Evolutionary conservation across 768 basidiomycete genomes (phyloP), one percentile per base, ranked within the genome.

Genomic region (Rhizopogon rudus): DNA sequence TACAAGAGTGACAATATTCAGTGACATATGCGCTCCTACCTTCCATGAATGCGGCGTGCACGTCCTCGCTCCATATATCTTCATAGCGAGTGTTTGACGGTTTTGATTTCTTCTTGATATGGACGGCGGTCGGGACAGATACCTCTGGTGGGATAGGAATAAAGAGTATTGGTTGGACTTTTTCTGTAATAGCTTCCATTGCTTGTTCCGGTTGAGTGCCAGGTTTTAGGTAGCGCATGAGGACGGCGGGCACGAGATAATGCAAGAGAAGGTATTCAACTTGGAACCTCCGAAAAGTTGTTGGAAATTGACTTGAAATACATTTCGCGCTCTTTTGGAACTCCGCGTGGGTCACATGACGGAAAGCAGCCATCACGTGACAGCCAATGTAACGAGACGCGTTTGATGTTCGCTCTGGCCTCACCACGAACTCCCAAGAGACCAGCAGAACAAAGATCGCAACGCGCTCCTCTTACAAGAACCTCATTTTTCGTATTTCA

Each of bases 11-110:
- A 33, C 39, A 50, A 10, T 37, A 22, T 37, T 49, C 14, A 14
- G 33, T 3, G 33, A 37, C 20, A 41, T 17, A 5, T 2, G 7
- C 7, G 35, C 33, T 57, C 67, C 2, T n/a, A 72, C 68, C 68
- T 71, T 70, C 69, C 68, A 72, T 71, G 40, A 70, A 70, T 8
- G 71, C 68, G 51, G 68, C 63, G 65, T 70, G 69, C 51, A 70
- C 69, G 43, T 70, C 71, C 22, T 63, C 67, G 1, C 66, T 64
- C 68, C 68, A 72, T 17, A 71, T 68, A 40, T 69, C 68, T 31
- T 69, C 68, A 37, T 69, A 69, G 43, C 68, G 64, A 22, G 69
- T 69, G n/a, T 69, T 60, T 41, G 64, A 69, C 53, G 67, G 45
- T 50, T 62, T 66, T 40, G 20, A 10, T 16, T 9, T 10, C 45